A percentile compares a stretch with the other conserved stretches of the same genome.
These are phyloP conservation scores for Linaria vulgaris DNA, from an alignment of 257 asterid species.

Conservation along the genomic window DNA sequence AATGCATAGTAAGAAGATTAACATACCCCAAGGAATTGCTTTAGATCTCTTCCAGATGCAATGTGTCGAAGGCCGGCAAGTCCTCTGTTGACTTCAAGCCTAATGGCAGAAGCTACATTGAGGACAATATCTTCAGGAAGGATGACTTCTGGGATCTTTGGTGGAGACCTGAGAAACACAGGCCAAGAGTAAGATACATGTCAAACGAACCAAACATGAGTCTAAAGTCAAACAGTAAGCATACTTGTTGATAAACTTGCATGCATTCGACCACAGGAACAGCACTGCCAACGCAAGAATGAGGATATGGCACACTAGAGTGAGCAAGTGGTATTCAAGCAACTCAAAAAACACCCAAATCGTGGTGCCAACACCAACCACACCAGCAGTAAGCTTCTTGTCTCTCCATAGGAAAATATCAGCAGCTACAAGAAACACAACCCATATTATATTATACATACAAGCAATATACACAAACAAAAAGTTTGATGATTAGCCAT, in stretches of 20 bases:
- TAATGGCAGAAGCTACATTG: slow-evolving; percentile 73
- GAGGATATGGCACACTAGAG: slow-evolving; percentile 81
- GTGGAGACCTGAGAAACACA: slow-evolving; percentile 60
- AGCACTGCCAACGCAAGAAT: slow-evolving; percentile 65
- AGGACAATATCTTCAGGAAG: slow-evolving; percentile 73
- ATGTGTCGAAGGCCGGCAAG: slow-evolving; percentile 61
- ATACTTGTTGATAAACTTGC: slow-evolving; percentile 77
- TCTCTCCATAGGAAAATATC: slow-evolving; percentile 92
- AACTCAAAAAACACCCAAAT: slow-evolving; percentile 90
- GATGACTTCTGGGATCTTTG: slow-evolving; percentile 69
- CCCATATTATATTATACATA: not conserved
- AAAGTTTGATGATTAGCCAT: not conserved
- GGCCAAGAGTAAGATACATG: slow-evolving; percentile 15
- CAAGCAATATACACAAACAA: not conserved
- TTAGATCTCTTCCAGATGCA: slow-evolving; percentile 81
- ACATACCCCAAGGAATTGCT: slow-evolving; percentile 77
- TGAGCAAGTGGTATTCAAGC: slow-evolving; percentile 80
- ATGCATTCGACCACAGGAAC: slow-evolving; percentile 86
- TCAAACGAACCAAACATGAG: not conserved
- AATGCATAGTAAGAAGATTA: slow-evolving; percentile 14
- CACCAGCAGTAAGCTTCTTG: slow-evolving; percentile 74
- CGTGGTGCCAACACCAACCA: slow-evolving; percentile 77
- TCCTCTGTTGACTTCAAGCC: slow-evolving; percentile 71
- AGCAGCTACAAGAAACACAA: slow-evolving; percentile 61
- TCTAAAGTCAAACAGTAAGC: slow-evolving; percentile 8